These are phyloP conservation scores for Metarhizium rileyi DNA, from an alignment of 2,329 filamentous ascomycete species.

Conservation along the genomic window DNA sequence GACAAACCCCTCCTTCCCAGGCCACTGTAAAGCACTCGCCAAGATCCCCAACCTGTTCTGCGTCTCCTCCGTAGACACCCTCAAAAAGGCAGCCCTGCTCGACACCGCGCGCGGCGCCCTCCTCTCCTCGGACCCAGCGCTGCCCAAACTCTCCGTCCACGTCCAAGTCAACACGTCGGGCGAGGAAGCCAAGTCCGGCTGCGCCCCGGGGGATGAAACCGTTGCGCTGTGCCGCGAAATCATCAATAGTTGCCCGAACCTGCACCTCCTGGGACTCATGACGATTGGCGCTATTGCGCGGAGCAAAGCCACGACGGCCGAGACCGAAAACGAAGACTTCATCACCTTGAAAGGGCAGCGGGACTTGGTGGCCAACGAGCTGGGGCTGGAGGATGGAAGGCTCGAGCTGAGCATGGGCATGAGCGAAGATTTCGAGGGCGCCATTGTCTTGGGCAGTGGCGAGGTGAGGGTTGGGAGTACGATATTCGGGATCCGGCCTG, in stretches of 20 bases:
- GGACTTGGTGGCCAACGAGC: slow-evolving; percentile 54
- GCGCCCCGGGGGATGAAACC: slow-evolving; percentile 54
- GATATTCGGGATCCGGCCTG: slow-evolving; percentile 79
- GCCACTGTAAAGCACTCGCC: slow-evolving; percentile 82
- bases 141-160: slow-evolving; percentile 56
- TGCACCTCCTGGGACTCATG: slow-evolving; percentile 79
- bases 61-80: slow-evolving; percentile 79
- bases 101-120: slow-evolving; percentile 64
- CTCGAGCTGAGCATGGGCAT: slow-evolving; percentile 97
- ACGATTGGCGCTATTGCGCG: slow-evolving; percentile 93
- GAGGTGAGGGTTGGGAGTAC: slow-evolving; percentile 91
- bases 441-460: slow-evolving; percentile 70
- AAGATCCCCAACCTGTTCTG: slow-evolving; percentile 83
- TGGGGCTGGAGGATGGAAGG: slow-evolving; percentile 33
- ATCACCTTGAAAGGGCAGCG: slow-evolving; percentile 55
- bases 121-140: slow-evolving; percentile 26
- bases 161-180: slow-evolving; percentile 95
- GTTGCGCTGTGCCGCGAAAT: slow-evolving; percentile 61
- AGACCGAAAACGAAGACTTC: slow-evolving; percentile 91
- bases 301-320: slow-evolving; percentile 61
- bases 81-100: slow-evolving; percentile 78
- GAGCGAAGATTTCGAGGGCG: slow-evolving; percentile 92
- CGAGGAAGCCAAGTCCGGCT: slow-evolving; percentile 76
- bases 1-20: slow-evolving; percentile 31
- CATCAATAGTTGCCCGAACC: slow-evolving; percentile 56